Base-by-base conservation (phyloP, 495 filamentous ascomycete genomes). In the Xylona heveae region DNA sequence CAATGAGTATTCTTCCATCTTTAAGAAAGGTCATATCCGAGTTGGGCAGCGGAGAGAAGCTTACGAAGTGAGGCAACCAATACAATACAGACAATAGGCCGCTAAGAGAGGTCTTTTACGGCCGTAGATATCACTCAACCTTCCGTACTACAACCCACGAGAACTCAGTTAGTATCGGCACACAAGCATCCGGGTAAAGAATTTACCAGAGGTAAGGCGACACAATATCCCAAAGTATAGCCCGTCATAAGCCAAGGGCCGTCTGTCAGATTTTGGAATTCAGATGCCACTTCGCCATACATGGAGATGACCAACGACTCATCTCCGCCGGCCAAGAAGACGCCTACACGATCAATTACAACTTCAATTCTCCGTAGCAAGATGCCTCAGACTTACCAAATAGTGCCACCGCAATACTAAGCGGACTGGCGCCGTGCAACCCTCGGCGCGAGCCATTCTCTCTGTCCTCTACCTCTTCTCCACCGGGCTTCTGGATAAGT, bases 201-300 rank as follows among this genome's bases (percentile, higher is more conserved):
- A 42, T 17, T 40, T 27, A 57, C 53, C 33, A 53, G 42, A 9
- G 53, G 49, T 18, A 51, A 36, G 4, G 53, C 44, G 5, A 51
- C 39, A 33, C 51, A 50, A 24, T 43, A 54, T 14, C 49, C 53
- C 24, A 54, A 44, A 27, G 44, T 48, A 31, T 54, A 57, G 1
- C 40, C 42, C 4, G 43, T 45, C 15, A 57, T 35, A 8, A 57
- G 33, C 51, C 46, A 54, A 16, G 50, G 43, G 0, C 46, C 52
- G 10, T 45, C 38, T 0, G 44, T 38, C 5, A 46, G 41, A 13
- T 24, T 40, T 19, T 50, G 30, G 28, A 54, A 53, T 17, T 47
- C 36, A 10, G 53, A 57, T 0, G 51, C 49, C 25, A 57, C 49
- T 3, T 44, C 26, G 23, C 37, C 39, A 29, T 50, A 52, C 0